phyloP scores from a whole-genome alignment of 495 filamentous ascomycete genomes.

The Apiosordaria backusii region DNA sequence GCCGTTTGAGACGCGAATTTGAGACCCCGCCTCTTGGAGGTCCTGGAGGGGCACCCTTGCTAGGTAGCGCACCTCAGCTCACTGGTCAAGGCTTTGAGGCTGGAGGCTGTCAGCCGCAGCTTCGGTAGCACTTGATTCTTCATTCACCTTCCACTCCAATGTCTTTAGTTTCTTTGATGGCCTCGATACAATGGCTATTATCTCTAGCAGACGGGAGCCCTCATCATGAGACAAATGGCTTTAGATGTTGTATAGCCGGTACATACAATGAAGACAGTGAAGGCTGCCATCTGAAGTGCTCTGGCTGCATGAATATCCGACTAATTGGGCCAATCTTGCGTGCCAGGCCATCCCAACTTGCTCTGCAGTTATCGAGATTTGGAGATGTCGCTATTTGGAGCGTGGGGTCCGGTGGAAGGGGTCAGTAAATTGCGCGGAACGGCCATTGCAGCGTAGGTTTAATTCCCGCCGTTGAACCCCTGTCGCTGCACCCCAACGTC shows the following conservation, averaged over 20 bases:
- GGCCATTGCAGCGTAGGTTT: background rate
- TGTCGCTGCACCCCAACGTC: background rate
- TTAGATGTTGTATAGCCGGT: too few relatives aligned
- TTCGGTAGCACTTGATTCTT: background rate
- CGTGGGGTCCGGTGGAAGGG: background rate
- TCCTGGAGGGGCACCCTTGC: background rate
- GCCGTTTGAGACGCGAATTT: slow-evolving; percentile 25
- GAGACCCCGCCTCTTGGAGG: background rate
- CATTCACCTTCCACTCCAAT: too few relatives aligned
- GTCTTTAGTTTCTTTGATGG: too few relatives aligned
- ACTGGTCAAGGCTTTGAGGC: background rate
- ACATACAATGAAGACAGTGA: too few relatives aligned
- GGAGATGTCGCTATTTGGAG: background rate
- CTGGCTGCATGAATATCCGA: background rate
- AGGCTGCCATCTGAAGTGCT: background rate
- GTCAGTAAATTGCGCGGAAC: background rate
- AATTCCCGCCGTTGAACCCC: background rate
- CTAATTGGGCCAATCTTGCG: background rate
- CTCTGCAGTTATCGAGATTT: background rate
- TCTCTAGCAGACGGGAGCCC: too few relatives aligned
- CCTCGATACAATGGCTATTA: too few relatives aligned
- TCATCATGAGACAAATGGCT: too few relatives aligned
- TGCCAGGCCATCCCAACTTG: background rate
- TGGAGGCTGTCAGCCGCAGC: background rate
- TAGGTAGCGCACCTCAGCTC: slow-evolving; percentile 15